Evolutionary conservation across 2,329 filamentous ascomycete genomes (phyloP).

Genomic region (Onygenales sp.): DNA sequence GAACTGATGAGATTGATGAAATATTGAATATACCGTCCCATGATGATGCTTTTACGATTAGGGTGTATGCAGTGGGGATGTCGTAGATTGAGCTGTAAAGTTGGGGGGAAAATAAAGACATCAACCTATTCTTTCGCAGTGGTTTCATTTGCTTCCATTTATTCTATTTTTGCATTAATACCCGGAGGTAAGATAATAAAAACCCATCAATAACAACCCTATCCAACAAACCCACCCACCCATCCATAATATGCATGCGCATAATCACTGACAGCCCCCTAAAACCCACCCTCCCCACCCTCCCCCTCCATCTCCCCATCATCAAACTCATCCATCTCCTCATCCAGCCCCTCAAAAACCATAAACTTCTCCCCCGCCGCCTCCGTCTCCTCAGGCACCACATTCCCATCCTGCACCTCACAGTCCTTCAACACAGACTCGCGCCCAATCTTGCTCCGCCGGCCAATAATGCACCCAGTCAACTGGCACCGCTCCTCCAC

Average conservation of each 20-base stretch:
- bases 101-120: too few species aligned
- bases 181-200: not conserved
- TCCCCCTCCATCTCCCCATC: conserved; percentile 20
- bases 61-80: too few species aligned
- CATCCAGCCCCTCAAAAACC: conserved; percentile 38
- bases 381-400: conserved; percentile 68
- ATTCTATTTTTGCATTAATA: too few species aligned
- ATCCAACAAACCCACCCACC: not conserved
- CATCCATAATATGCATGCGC: not conserved
- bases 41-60: too few species aligned
- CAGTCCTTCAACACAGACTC: conserved; percentile 74
- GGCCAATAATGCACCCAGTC: conserved; percentile 78
- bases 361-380: conserved; percentile 56
- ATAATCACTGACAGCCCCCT: conserved; percentile 8
- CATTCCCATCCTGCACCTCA: conserved; percentile 78
- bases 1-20: too few species aligned
- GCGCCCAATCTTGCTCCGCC: conserved; percentile 72
- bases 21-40: too few species aligned
- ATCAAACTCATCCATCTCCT: conserved; percentile 24
- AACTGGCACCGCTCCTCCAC: conserved; percentile 77
- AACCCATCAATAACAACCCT: not conserved
- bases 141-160: too few species aligned
- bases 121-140: too few species aligned
- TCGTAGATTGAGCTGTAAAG: too few species aligned
- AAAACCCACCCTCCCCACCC: conserved; percentile 16